Evolutionary conservation across 148 eudicot species (phyloP).

Genomic region (Silene conica): DNA sequence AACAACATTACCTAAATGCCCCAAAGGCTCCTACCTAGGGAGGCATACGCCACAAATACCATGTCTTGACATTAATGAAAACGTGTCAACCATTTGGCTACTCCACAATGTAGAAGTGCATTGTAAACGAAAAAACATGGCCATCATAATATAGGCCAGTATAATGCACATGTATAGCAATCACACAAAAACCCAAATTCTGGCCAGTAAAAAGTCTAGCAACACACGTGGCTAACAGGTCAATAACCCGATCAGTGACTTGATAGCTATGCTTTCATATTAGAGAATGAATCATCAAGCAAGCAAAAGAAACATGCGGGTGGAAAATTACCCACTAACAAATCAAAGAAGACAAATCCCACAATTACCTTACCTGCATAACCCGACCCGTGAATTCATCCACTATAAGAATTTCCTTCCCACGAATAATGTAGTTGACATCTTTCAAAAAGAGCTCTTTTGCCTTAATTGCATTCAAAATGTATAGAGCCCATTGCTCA

Average conservation of each 20-base stretch:
- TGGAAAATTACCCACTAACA: not conserved
- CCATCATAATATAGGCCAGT: not conserved
- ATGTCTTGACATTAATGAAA: too few species aligned
- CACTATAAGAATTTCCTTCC: slow-evolving; percentile 94
- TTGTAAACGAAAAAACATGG: not conserved
- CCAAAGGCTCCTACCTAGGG: too few species aligned
- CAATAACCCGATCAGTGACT: not conserved
- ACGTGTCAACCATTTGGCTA: too few species aligned
- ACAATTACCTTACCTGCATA: slow-evolving; percentile 89
- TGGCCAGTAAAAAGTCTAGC: not conserved
- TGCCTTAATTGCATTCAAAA: slow-evolving; percentile 92
- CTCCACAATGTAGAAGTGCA: too few species aligned
- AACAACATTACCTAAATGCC: too few species aligned
- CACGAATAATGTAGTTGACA: slow-evolving; percentile 90
- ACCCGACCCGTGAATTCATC: slow-evolving; percentile 99
- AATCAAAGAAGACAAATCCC: not conserved
- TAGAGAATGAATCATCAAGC: slow-evolving; percentile 7
- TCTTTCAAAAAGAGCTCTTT: slow-evolving; percentile 92
- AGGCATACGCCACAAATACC: too few species aligned
- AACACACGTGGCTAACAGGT: not conserved
- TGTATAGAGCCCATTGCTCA: slow-evolving; percentile 94
- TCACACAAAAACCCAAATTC: not conserved
- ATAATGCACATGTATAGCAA: not conserved
- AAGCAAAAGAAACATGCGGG: not conserved
- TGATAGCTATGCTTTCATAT: not conserved